Conservation (phyloP, 208 protist species). For the Leishmania guyanensis region DNA sequence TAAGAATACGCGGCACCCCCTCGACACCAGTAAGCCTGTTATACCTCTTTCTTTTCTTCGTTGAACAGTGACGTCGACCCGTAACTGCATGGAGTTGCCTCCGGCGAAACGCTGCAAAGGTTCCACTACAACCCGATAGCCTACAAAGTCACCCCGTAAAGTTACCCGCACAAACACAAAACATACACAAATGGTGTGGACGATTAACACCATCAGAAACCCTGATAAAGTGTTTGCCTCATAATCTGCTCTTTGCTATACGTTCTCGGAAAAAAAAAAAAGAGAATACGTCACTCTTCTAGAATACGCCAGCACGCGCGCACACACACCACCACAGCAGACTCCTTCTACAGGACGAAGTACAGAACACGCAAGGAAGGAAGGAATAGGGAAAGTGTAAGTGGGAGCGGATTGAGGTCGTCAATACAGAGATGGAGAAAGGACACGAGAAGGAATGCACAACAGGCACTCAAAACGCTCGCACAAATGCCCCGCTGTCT, state of each 20-base stretch:
- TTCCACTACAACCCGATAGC: background rate
- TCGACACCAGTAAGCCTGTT: background rate
- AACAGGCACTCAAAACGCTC: background rate
- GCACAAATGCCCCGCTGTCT: background rate
- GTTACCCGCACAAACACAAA: background rate
- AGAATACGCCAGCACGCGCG: background rate
- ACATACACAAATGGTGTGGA: background rate
- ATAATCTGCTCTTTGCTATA: background rate
- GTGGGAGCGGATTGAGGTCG: background rate
- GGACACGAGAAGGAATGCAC: background rate
- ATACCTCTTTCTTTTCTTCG: background rate
- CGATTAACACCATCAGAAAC: background rate
- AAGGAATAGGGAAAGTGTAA: background rate
- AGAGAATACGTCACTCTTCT: background rate
- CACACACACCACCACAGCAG: background rate
- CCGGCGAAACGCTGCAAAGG: background rate
- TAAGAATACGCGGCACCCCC: background rate
- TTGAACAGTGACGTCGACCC: background rate
- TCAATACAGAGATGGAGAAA: background rate
- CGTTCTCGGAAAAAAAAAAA: background rate
- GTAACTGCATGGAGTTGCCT: background rate
- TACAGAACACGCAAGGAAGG: background rate
- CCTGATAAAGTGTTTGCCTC: background rate
- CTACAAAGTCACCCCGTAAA: background rate
- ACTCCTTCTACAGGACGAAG: background rate